Evolutionary conservation across 441 rosid genomes (phyloP).

Genomic region (Populus hybrid): DNA sequence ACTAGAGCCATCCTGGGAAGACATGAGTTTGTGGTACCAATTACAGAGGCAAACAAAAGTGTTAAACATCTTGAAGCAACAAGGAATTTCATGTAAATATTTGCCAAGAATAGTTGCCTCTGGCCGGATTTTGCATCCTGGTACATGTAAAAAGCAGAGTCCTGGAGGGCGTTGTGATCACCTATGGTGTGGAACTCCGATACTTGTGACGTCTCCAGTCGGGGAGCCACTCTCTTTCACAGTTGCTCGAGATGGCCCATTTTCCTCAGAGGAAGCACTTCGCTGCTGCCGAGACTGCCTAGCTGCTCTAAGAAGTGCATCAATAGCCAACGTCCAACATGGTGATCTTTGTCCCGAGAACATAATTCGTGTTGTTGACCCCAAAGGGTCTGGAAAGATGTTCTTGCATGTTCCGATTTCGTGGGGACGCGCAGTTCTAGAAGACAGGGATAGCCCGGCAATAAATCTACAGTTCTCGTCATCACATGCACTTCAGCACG

Average conservation of each 20-base stretch:
- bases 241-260: conserved; percentile 41
- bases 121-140: conserved; percentile 54
- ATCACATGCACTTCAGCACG: conserved; percentile 61
- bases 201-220: conserved; percentile 53
- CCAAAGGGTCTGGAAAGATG: conserved; percentile 21
- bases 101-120: conserved; percentile 55
- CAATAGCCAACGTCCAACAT: conserved; percentile 50
- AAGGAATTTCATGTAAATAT: conserved; percentile 42
- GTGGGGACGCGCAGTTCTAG: conserved; percentile 68
- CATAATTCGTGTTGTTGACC: conserved; percentile 35
- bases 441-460: conserved; percentile 59
- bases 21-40: conserved; percentile 68
- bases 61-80: conserved; percentile 50
- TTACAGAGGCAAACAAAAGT: conserved; percentile 72
- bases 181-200: conserved; percentile 64
- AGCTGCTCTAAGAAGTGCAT: conserved; percentile 46
- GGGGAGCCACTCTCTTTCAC: conserved; percentile 51
- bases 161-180: conserved; percentile 56
- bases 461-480: conserved; percentile 64
- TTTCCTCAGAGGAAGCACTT: conserved; percentile 47
- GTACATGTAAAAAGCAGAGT: conserved; percentile 42
- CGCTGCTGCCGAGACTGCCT: conserved; percentile 60
- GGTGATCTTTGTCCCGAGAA: conserved; percentile 63
- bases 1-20: conserved; percentile 68
- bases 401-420: conserved; percentile 37